These are phyloP conservation scores for Glebionis coronaria DNA, from an alignment of 129 eudicot genomes.

Conservation along the genomic window DNA sequence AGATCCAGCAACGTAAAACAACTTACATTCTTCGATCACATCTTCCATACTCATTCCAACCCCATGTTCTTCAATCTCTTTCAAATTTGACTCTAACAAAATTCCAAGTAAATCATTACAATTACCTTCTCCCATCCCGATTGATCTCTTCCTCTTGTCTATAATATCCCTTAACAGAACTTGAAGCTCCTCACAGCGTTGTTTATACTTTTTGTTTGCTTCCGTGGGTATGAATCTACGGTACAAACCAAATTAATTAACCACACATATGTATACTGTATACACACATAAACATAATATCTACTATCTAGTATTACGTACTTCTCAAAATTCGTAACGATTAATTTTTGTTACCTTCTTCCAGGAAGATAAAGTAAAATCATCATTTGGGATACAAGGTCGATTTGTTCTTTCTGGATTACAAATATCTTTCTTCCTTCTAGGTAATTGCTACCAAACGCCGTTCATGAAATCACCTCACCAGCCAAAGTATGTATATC, in stretches of 20 bases:
- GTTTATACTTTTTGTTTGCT: slow-evolving; percentile 37
- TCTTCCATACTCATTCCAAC: slow-evolving; percentile 18
- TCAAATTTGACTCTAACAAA: slow-evolving; percentile 33
- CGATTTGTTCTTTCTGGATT: no score
- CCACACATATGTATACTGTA: not conserved
- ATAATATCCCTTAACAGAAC: slow-evolving; percentile 32
- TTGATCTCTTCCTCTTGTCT: slow-evolving; percentile 36
- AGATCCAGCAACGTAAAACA: no score
- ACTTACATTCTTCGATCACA: no score
- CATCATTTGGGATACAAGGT: no score
- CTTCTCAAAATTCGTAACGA: not conserved
- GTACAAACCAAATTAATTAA: not conserved
- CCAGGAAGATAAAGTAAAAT: no score
- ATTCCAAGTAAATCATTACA: slow-evolving; percentile 45
- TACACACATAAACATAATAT: not conserved
- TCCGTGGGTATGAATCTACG: slow-evolving; percentile 45
- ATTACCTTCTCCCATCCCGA: slow-evolving; percentile 31
- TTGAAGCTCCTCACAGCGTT: slow-evolving; percentile 30
- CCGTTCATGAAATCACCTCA: no score
- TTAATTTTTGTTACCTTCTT: not conserved
- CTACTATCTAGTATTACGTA: no score
- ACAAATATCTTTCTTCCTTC: no score
- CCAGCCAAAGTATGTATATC: no score
- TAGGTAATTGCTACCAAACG: no score
- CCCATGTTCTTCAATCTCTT: slow-evolving; percentile 32